These are phyloP conservation scores for Boletus pseudo-olivaceus DNA, from an alignment of 768 basidiomycete species.

Conservation along the genomic window DNA sequence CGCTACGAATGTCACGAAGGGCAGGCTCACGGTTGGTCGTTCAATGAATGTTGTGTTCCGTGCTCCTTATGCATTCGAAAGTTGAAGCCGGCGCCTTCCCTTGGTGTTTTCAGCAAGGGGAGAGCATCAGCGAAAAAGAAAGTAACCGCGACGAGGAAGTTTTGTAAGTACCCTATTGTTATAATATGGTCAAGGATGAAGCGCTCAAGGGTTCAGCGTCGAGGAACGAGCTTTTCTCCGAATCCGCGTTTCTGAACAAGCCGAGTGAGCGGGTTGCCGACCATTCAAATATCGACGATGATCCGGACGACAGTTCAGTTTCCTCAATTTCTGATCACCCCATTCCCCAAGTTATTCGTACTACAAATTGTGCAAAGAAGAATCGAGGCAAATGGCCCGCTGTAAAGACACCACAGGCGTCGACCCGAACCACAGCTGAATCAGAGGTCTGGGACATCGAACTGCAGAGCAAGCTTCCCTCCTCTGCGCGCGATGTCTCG, in stretches of 20 bases:
- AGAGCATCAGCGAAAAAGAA: slow-evolving; percentile 32
- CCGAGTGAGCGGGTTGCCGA: slow-evolving; percentile 8
- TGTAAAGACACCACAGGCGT: background rate
- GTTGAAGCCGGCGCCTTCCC: slow-evolving; percentile 28
- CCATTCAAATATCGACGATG: slow-evolving; percentile 3
- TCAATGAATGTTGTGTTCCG: background rate
- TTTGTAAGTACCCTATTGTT: slow-evolving; percentile 11
- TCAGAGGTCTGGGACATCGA: slow-evolving; percentile 62
- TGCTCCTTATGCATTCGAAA: slow-evolving; percentile 12
- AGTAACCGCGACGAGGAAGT: slow-evolving; percentile 4
- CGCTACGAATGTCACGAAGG: slow-evolving; percentile 35
- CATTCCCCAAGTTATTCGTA: slow-evolving; percentile 3
- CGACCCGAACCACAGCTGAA: slow-evolving; percentile 11
- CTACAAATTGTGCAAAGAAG: slow-evolving; percentile 1
- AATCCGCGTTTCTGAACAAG: slow-evolving; percentile 42
- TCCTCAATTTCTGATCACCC: slow-evolving; percentile 21
- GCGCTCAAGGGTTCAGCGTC: slow-evolving; percentile 12
- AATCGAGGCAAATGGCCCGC: background rate
- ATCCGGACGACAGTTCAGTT: slow-evolving; percentile 5
- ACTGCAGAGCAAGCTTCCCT: slow-evolving; percentile 28
- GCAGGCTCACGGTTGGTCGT: slow-evolving; percentile 33
- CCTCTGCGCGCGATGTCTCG: slow-evolving; percentile 16
- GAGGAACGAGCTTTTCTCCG: slow-evolving; percentile 40
- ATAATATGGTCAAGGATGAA: background rate
- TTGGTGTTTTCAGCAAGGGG: slow-evolving; percentile 38